Conservation (phyloP, 1,284 basidiomycete species). For the Mycena sp. region DNA sequence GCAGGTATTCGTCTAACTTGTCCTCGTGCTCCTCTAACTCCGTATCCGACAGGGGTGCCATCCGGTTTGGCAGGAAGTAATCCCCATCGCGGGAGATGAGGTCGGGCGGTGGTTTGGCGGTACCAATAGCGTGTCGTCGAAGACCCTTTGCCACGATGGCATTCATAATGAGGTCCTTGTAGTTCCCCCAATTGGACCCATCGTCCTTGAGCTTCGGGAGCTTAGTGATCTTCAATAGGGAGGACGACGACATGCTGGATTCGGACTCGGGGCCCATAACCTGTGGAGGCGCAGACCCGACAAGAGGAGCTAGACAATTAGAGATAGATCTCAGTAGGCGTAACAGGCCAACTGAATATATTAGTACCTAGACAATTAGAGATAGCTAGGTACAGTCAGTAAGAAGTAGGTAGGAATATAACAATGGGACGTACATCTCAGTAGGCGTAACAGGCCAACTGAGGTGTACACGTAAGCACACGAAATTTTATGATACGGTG, state of each 20-base stretch:
- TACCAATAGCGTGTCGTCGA: slow-evolving; percentile 38
- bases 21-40: slow-evolving; percentile 34
- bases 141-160: slow-evolving; percentile 37
- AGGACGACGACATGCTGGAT: neutral
- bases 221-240: slow-evolving; percentile 7
- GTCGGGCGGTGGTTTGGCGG: slow-evolving; percentile 32
- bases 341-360: neutral
- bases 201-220: slow-evolving; percentile 44
- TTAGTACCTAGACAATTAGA: neutral
- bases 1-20: slow-evolving; percentile 33
- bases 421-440: neutral
- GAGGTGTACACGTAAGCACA: neutral
- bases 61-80: slow-evolving; percentile 6
- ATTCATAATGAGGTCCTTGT: slow-evolving; percentile 38
- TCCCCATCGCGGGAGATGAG: slow-evolving; percentile 5
- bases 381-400: slow-evolving; percentile 1
- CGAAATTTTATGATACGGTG: neutral
- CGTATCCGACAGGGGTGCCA: slow-evolving; percentile 28
- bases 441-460: slow-evolving; percentile 3
- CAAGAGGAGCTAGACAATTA: neutral
- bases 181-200: slow-evolving; percentile 46
- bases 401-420: neutral
- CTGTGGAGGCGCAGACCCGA: neutral
- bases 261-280: slow-evolving; percentile 13
- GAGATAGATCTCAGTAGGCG: neutral